Conservation (phyloP, 2,329 filamentous ascomycete species). For the Pseudocercospora eumusae region DNA sequence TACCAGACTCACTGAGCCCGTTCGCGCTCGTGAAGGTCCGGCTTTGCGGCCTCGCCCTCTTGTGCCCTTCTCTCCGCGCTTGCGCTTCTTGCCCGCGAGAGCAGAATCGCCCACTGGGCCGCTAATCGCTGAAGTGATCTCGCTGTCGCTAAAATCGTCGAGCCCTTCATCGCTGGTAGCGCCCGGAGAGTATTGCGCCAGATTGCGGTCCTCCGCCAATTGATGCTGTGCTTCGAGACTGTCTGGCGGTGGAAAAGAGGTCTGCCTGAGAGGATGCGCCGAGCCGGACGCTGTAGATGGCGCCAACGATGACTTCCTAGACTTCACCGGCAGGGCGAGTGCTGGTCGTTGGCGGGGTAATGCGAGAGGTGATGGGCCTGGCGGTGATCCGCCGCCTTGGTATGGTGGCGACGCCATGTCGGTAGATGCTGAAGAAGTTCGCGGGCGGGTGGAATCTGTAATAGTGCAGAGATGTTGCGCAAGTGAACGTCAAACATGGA, state of each 20-base stretch:
- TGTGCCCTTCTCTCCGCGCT: constrained; percentile 32
- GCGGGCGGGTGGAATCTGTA: background rate
- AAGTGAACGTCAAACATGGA: background rate
- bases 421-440: background rate
- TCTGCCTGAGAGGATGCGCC: constrained; percentile 73
- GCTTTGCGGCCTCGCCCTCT: constrained; percentile 33
- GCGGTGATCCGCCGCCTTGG: constrained; percentile 30
- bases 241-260: constrained; percentile 68
- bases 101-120: constrained; percentile 46
- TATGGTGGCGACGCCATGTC: constrained; percentile 31
- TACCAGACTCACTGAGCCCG: constrained; percentile 30
- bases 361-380: constrained; percentile 28
- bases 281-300: constrained; percentile 52
- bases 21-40: constrained; percentile 9
- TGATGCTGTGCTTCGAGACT: constrained; percentile 54
- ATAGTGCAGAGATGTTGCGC: background rate
- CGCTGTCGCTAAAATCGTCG: constrained; percentile 40
- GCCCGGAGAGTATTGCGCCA: constrained; percentile 32
- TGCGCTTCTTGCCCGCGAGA: constrained; percentile 31
- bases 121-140: constrained; percentile 39
- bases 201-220: constrained; percentile 24
- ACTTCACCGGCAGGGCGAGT: constrained; percentile 57
- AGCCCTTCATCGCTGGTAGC: constrained; percentile 30
- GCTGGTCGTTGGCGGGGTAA: constrained; percentile 61
- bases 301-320: constrained; percentile 69